Conservation (phyloP, 2,329 filamentous ascomycete species). For the Arthrobotrys conoides region DNA sequence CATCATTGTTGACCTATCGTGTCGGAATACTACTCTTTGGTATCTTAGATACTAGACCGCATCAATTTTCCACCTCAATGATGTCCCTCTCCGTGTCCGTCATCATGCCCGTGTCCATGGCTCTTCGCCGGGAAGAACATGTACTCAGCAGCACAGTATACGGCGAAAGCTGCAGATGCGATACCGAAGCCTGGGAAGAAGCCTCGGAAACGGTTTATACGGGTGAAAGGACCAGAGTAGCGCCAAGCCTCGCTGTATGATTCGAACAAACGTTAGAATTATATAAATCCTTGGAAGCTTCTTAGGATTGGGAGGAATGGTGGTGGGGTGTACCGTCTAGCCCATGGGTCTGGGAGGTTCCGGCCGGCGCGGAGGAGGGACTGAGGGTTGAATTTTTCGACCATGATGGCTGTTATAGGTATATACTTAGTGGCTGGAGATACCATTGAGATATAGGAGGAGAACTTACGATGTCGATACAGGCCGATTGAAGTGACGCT, state of each 20-base stretch:
- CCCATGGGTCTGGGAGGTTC: constrained; percentile 58
- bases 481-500: constrained; percentile 42
- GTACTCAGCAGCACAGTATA: constrained; percentile 91
- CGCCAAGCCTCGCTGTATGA: constrained; percentile 89
- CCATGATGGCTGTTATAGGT: constrained; percentile 37
- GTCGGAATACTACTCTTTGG: background rate
- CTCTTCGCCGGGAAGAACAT: constrained; percentile 83
- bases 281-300: background rate
- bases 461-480: constrained; percentile 30
- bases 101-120: constrained; percentile 68
- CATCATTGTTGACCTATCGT: background rate
- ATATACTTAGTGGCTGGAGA: constrained; percentile 5
- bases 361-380: constrained; percentile 59
- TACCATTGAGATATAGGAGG: background rate
- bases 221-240: constrained; percentile 88
- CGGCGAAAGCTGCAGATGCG: constrained; percentile 89
- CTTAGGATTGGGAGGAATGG: background rate
- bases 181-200: constrained; percentile 92
- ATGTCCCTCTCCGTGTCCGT: constrained; percentile 47
- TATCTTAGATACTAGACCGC: background rate
- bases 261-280: constrained; percentile 10
- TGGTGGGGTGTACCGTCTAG: constrained; percentile 45
- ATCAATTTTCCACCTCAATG: constrained; percentile 20
- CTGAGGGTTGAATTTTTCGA: constrained; percentile 60
- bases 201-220: constrained; percentile 88